A percentile compares a stretch with the other conserved stretches of the same genome.
phyloP scores from a whole-genome alignment of 306 rosid species.

The Pterocarpus macrocarpus region DNA sequence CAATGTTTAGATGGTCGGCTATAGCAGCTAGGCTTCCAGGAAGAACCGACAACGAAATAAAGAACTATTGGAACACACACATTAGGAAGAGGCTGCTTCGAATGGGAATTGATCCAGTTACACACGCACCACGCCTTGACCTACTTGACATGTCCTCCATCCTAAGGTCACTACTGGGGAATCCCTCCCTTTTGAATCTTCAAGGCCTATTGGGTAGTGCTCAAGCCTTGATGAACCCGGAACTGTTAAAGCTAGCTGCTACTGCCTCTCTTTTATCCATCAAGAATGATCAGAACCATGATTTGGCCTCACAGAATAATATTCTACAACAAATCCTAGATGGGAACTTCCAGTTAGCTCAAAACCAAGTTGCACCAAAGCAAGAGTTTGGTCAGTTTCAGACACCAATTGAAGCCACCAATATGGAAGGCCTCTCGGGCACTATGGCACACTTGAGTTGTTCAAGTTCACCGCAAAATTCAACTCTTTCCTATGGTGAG shows the following conservation, averaged over 20 bases:
- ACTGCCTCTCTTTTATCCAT: slow-evolving; percentile 53
- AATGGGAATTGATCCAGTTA: slow-evolving; percentile 86
- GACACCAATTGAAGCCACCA: slow-evolving; percentile 33
- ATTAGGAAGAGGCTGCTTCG: slow-evolving; percentile 73
- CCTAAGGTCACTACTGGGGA: slow-evolving; percentile 55
- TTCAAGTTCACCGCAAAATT: slow-evolving; percentile 52
- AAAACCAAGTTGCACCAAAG: slow-evolving; percentile 43
- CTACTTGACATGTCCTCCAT: slow-evolving; percentile 72
- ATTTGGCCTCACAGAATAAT: slow-evolving; percentile 31
- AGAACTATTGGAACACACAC: slow-evolving; percentile 91
- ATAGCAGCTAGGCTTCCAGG: slow-evolving; percentile 87
- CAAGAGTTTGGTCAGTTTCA: slow-evolving; percentile 44
- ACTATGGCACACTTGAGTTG: slow-evolving; percentile 38
- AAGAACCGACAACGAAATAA: slow-evolving; percentile 87
- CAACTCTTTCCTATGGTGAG: slow-evolving; percentile 38
- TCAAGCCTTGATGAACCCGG: slow-evolving; percentile 64
- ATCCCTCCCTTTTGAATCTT: slow-evolving; percentile 60
- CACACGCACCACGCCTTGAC: slow-evolving; percentile 79
- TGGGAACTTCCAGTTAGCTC: slow-evolving; percentile 10
- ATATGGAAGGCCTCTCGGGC: slow-evolving; percentile 38
- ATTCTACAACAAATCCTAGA: slow-evolving; percentile 49
- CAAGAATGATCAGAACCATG: slow-evolving; percentile 51
- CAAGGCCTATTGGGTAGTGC: slow-evolving; percentile 58
- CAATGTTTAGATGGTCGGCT: slow-evolving; percentile 73
- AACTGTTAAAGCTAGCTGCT: slow-evolving; percentile 55